phyloP scores from a whole-genome alignment of 352 stramenopile genomes.

The Plasmopara halstedii region DNA sequence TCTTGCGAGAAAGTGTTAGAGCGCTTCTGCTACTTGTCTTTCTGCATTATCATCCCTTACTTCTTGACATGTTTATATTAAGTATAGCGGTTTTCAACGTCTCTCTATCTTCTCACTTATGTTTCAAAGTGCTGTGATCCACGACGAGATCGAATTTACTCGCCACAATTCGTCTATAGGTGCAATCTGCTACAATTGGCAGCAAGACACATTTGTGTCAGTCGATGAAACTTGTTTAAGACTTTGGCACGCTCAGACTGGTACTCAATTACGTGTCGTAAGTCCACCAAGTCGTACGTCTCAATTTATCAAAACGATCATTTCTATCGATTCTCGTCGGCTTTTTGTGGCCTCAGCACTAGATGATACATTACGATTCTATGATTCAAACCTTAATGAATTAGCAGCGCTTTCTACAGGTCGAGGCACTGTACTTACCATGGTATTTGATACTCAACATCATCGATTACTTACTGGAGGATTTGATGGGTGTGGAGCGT shows the following conservation, averaged over 20 bases:
- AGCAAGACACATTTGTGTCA: conserved; percentile 60
- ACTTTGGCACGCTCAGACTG: conserved; percentile 29
- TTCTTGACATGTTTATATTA: no score
- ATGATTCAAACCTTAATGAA: conserved; percentile 50
- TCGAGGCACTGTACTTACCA: conserved; percentile 39
- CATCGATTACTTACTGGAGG: conserved; percentile 50
- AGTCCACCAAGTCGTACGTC: conserved; percentile 43
- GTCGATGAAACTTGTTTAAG: conserved; percentile 38
- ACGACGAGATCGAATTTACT: conserved; percentile 43
- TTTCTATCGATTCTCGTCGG: conserved; percentile 48
- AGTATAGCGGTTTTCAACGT: no score
- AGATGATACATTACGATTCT: conserved; percentile 55
- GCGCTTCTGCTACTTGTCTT: no score
- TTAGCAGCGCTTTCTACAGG: conserved; percentile 42
- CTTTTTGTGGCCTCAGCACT: conserved; percentile 57
- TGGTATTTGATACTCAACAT: conserved; percentile 47
- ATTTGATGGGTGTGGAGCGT: conserved; percentile 53
- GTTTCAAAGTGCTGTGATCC: conserved; percentile 68
- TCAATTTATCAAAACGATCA: conserved; percentile 54
- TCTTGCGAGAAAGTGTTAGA: no score
- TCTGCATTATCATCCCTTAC: no score
- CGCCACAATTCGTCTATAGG: conserved; percentile 55
- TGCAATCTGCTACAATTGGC: conserved; percentile 57
- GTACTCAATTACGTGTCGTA: conserved; percentile 36
- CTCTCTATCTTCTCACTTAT: conserved; percentile 14